phyloP scores from a whole-genome alignment of 768 basidiomycete species.

The Hypsizygus marmoreus region DNA sequence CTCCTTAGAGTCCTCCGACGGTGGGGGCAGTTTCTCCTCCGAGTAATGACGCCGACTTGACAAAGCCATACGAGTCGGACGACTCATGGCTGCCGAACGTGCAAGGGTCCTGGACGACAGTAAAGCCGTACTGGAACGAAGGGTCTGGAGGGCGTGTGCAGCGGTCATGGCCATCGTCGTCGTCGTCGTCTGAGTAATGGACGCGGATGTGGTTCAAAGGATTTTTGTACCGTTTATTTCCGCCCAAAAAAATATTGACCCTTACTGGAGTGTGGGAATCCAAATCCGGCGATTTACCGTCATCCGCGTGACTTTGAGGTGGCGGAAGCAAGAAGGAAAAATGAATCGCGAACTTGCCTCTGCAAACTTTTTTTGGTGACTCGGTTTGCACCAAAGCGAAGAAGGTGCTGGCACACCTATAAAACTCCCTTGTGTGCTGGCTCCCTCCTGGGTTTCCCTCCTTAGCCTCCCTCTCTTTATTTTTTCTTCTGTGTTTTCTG shows the following conservation, averaged over 20 bases:
- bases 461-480: slow-evolving; percentile 2
- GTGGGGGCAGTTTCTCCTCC: slow-evolving; percentile 45
- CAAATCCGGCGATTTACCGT: slow-evolving; percentile 9
- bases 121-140: slow-evolving; percentile 64
- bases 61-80: slow-evolving; percentile 25
- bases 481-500: slow-evolving; percentile 4
- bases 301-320: slow-evolving; percentile 5
- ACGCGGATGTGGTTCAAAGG: not conserved
- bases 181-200: slow-evolving; percentile 14
- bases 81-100: slow-evolving; percentile 33
- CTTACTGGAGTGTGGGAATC: slow-evolving; percentile 11
- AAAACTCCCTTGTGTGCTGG: not conserved
- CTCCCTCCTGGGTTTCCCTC: not conserved
- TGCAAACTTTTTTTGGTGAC: slow-evolving; percentile 3
- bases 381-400: slow-evolving; percentile 6
- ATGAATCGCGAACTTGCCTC: not conserved
- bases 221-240: slow-evolving; percentile 15
- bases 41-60: slow-evolving; percentile 56
- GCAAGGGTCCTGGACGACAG: slow-evolving; percentile 50
- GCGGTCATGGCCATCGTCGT: slow-evolving; percentile 47
- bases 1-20: slow-evolving; percentile 26
- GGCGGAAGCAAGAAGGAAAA: slow-evolving; percentile 3
- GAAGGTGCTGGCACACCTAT: slow-evolving; percentile 16
- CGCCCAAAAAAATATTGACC: slow-evolving; percentile 16
- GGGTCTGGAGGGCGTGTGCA: slow-evolving; percentile 47